A percentile compares a stretch with the other conserved stretches of the same genome.
Conservation (phyloP, 192 early-diverging fungal species). For the Coemansia sp. region DNA sequence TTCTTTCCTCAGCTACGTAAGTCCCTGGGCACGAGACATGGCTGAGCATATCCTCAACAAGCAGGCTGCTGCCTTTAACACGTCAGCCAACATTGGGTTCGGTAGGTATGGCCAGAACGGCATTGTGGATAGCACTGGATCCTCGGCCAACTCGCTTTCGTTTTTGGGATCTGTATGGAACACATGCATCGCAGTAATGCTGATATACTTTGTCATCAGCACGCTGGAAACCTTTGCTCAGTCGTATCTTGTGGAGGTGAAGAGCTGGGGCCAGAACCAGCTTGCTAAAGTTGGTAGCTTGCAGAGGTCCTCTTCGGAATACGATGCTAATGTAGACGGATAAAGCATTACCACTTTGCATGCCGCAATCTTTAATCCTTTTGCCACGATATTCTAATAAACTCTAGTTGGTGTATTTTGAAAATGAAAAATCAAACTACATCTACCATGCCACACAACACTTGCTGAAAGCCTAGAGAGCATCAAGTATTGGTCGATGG, state of each 20-base stretch:
- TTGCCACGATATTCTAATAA: too few relatives aligned
- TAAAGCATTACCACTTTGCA: too few relatives aligned
- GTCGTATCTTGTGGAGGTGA: conserved; percentile 63
- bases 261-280: conserved; percentile 47
- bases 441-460: too few relatives aligned
- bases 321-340: background rate
- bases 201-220: conserved; percentile 80
- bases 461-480: too few relatives aligned
- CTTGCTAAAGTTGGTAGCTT: conserved; percentile 33
- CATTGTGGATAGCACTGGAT: conserved; percentile 4
- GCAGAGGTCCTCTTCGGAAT: conserved; percentile 3
- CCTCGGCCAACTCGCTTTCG: conserved; percentile 45
- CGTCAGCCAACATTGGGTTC: background rate
- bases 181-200: conserved; percentile 73
- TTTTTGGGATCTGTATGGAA: conserved; percentile 76
- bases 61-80: conserved; percentile 30
- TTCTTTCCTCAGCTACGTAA: conserved; percentile 53
- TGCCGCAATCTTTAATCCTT: too few relatives aligned
- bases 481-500: too few relatives aligned
- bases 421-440: too few relatives aligned
- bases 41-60: conserved; percentile 55
- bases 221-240: conserved; percentile 83
- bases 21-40: conserved; percentile 63
- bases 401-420: too few relatives aligned
- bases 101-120: background rate